Conservation (phyloP, 1,284 basidiomycete species). For the Nidula niveotomentosa region DNA sequence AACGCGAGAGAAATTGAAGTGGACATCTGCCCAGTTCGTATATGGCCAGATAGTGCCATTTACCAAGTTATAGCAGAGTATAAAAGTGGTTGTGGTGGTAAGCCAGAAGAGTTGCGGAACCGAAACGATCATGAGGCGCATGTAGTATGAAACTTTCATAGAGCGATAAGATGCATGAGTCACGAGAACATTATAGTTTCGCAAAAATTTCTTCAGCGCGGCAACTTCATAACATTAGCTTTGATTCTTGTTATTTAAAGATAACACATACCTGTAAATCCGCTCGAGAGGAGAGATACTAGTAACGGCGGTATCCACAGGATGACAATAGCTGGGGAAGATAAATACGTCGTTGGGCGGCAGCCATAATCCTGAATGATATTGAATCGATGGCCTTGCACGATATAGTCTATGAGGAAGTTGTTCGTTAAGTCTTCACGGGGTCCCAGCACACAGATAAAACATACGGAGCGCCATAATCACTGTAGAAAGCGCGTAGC, state of each 20-base stretch:
- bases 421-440: no score
- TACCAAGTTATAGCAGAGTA: slow-evolving; percentile 26
- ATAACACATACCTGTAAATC: slow-evolving; percentile 42
- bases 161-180: slow-evolving; percentile 41
- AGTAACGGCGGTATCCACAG: slow-evolving; percentile 37
- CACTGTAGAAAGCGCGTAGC: neutral
- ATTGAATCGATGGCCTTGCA: slow-evolving; percentile 55
- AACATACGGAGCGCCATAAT: neutral
- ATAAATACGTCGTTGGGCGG: slow-evolving; percentile 41
- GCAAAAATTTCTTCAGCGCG: slow-evolving; percentile 21
- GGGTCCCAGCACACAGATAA: no score
- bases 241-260: slow-evolving; percentile 1
- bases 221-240: slow-evolving; percentile 26
- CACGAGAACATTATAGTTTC: slow-evolving; percentile 18
- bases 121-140: slow-evolving; percentile 56
- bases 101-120: slow-evolving; percentile 38
- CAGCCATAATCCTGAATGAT: slow-evolving; percentile 63
- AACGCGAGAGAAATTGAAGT: slow-evolving; percentile 38
- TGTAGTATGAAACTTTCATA: no score
- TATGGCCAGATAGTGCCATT: slow-evolving; percentile 19
- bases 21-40: slow-evolving; percentile 41
- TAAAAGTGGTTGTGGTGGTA: slow-evolving; percentile 25
- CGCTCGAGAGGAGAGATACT: slow-evolving; percentile 36
- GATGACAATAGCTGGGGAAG: slow-evolving; percentile 39
- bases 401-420: slow-evolving; percentile 44